Evolutionary conservation across 805 yeast genomes (phyloP).

Genomic region (Ogataea ramenticola): DNA sequence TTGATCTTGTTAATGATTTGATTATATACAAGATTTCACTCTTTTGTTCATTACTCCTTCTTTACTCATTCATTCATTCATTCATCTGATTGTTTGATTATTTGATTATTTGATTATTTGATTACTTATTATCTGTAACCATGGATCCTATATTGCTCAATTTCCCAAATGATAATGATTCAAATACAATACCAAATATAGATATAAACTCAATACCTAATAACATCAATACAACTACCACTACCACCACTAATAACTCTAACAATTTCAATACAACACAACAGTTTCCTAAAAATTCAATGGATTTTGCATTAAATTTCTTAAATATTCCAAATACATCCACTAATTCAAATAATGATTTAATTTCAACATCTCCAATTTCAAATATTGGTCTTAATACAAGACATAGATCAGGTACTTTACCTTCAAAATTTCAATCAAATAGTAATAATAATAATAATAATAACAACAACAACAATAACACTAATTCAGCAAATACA

Average conservation of each 20-base stretch:
- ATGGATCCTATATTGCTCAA: not conserved
- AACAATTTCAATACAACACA: not conserved
- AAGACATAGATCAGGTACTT: conserved; percentile 72
- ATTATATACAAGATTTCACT: too few species aligned
- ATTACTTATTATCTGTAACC: too few species aligned
- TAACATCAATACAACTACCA: not conserved
- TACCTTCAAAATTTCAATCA: conserved; percentile 51
- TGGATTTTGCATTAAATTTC: conserved; percentile 1
- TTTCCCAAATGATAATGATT: not conserved
- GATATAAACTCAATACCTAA: not conserved
- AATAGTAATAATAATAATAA: too few species aligned
- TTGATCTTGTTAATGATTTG: too few species aligned
- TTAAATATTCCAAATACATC: not conserved
- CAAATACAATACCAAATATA: not conserved
- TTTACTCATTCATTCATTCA: too few species aligned
- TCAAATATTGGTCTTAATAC: conserved; percentile 36
- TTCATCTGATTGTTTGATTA: too few species aligned
- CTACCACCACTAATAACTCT: not conserved
- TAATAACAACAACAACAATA: not conserved
- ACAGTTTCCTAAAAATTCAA: not conserved
- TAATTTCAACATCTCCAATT: conserved; percentile 9
- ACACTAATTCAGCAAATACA: not conserved
- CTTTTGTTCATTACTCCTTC: too few species aligned
- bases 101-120: too few species aligned
- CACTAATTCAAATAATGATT: not conserved